These are phyloP conservation scores for Lineolata rhizophorae DNA, from an alignment of 495 filamentous ascomycete species.

Conservation along the genomic window DNA sequence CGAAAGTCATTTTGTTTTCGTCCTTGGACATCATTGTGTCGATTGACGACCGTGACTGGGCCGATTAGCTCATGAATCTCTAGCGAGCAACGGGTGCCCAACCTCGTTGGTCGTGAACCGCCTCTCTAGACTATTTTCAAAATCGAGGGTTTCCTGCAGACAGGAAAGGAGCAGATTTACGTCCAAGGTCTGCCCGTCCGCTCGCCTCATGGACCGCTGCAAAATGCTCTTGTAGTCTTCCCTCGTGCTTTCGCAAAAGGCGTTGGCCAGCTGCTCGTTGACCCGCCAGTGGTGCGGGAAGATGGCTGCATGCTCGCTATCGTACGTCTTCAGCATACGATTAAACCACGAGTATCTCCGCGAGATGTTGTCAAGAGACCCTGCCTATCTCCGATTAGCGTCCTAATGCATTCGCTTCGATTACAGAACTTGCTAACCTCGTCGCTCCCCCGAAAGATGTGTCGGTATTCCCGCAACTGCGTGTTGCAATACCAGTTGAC, in stretches of 20 bases:
- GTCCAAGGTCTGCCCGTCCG: conserved; percentile 65
- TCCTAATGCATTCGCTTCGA: background rate
- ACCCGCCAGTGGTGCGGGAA: conserved; percentile 82
- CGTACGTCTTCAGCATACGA: conserved; percentile 86
- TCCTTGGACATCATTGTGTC: conserved; percentile 73
- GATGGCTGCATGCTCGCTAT: conserved; percentile 74
- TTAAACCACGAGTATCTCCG: conserved; percentile 91
- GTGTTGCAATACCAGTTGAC: conserved; percentile 98
- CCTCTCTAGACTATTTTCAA: conserved; percentile 77
- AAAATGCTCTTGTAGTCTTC: conserved; percentile 92
- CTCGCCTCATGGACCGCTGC: conserved; percentile 56
- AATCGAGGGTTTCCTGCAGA: conserved; percentile 90
- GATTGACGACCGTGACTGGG: conserved; percentile 60
- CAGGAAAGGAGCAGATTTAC: conserved; percentile 83
- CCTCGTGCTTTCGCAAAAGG: conserved; percentile 83
- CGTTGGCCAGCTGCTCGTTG: conserved; percentile 72
- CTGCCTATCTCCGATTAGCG: conserved; percentile 27
- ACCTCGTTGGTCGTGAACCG: conserved; percentile 52
- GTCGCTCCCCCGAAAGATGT: conserved; percentile 88
- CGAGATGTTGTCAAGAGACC: conserved; percentile 91
- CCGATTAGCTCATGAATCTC: too few relatives aligned
- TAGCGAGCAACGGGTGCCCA: conserved; percentile 1
- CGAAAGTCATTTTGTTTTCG: conserved; percentile 58
- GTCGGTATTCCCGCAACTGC: conserved; percentile 82
- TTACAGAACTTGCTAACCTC: conserved; percentile 26